Conservation (phyloP, 768 basidiomycete genomes). For the Mycena floridula region DNA sequence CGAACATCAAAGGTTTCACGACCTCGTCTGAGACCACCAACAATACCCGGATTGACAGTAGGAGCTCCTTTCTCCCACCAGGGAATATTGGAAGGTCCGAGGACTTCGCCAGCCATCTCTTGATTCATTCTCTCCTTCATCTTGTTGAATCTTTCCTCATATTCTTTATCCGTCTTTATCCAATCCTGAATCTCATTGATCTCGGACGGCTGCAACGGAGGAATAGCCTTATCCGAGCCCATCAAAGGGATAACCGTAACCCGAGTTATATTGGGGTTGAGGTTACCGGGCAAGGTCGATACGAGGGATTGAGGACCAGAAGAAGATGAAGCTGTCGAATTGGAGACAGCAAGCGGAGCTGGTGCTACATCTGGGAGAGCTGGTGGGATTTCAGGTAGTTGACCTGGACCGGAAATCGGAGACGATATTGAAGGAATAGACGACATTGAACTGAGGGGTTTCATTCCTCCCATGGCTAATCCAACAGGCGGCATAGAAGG, state of each 20-base stretch:
- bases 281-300: slow-evolving; percentile 37
- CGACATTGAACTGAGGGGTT: neutral
- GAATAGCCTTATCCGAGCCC: slow-evolving; percentile 48
- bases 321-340: neutral
- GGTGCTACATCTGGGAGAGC: slow-evolving; percentile 1
- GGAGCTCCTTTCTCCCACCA: slow-evolving; percentile 63
- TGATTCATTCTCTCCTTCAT: slow-evolving; percentile 48
- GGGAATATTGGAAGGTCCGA: slow-evolving; percentile 31
- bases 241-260: slow-evolving; percentile 57
- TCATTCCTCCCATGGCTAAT: neutral
- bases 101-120: slow-evolving; percentile 39
- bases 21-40: slow-evolving; percentile 36
- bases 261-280: slow-evolving; percentile 53
- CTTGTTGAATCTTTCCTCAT: slow-evolving; percentile 40
- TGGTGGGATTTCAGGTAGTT: neutral
- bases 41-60: slow-evolving; percentile 28
- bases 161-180: slow-evolving; percentile 58
- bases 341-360: slow-evolving; percentile 5
- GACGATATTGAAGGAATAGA: neutral
- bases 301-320: slow-evolving; percentile 27
- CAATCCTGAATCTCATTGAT: slow-evolving; percentile 49
- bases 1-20: slow-evolving; percentile 36
- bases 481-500: neutral
- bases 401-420: slow-evolving; percentile 1
- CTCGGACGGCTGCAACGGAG: slow-evolving; percentile 43